phyloP scores from a whole-genome alignment of 2,329 filamentous ascomycete species.

The Hypoxylon sp. region DNA sequence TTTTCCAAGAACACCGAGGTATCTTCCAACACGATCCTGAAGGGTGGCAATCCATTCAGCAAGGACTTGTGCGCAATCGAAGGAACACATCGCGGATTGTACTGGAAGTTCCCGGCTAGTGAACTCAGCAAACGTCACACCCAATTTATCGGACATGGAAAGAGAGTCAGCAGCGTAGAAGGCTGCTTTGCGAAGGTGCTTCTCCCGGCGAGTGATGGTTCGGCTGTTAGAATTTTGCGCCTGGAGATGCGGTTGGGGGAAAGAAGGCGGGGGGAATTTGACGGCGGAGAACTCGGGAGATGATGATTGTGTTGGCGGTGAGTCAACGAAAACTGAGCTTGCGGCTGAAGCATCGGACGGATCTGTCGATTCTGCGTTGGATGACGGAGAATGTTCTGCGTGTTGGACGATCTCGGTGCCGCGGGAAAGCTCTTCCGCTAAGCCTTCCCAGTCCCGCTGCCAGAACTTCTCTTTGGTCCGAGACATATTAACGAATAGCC shows the following conservation, averaged over 20 bases:
- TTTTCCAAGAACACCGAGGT: constrained; percentile 86
- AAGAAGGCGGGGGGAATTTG: constrained; percentile 52
- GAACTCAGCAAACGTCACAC: constrained; percentile 86
- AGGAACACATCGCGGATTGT: constrained; percentile 91
- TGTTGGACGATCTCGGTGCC: constrained; percentile 82
- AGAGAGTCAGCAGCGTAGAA: constrained; percentile 95
- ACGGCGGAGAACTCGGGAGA: constrained; percentile 61
- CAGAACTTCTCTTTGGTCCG: constrained; percentile 93
- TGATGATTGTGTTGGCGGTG: constrained; percentile 65
- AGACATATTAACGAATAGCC: constrained; percentile 93
- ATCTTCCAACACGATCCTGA: constrained; percentile 92
- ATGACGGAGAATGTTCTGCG: constrained; percentile 71
- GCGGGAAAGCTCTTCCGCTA: constrained; percentile 87
- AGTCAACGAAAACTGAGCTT: constrained; percentile 64
- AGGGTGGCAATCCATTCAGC: constrained; percentile 95
- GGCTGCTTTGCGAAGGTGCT: constrained; percentile 91
- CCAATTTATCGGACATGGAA: constrained; percentile 86
- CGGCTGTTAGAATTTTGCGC: constrained; percentile 54
- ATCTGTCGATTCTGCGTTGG: constrained; percentile 63
- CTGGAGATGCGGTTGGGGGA: constrained; percentile 49
- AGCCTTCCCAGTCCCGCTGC: constrained; percentile 91
- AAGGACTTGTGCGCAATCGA: constrained; percentile 93
- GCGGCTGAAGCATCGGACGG: constrained; percentile 62
- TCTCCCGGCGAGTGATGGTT: constrained; percentile 79
- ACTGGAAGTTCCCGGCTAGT: constrained; percentile 87